Percentiles rank a stretch among this genome's conserved stretches.
These are phyloP conservation scores for Fusarium nurragi DNA, from an alignment of 2,329 filamentous ascomycete species.

Conservation along the genomic window DNA sequence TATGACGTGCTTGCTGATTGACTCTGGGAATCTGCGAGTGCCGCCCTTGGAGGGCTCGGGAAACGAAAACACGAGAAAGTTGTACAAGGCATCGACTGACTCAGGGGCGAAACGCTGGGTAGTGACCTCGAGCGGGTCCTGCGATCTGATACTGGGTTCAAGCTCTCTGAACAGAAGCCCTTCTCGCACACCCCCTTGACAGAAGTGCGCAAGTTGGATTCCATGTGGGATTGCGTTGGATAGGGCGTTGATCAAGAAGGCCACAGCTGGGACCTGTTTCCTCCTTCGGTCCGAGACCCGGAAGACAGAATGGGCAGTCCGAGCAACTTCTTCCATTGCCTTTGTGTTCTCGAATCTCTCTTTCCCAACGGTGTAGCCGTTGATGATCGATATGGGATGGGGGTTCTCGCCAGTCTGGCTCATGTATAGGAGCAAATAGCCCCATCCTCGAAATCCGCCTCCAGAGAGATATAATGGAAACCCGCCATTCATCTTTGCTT, in stretches of 20 bases:
- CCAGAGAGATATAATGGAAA: conserved; percentile 24
- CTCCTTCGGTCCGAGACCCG: conserved; percentile 21
- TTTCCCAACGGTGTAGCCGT: conserved; percentile 13
- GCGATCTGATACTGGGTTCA: conserved; percentile 11
- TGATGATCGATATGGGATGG: conserved; percentile 25
- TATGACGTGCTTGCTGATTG: conserved; percentile 11
- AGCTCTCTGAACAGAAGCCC: conserved; percentile 21
- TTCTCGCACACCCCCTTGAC: conserved; percentile 24
- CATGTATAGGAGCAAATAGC: conserved; percentile 23
- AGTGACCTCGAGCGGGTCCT: conserved; percentile 22
- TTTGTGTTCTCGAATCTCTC: conserved; percentile 26
- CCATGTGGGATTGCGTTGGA: conserved; percentile 21
- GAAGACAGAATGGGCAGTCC: conserved; percentile 22
- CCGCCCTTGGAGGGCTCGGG: conserved; percentile 8
- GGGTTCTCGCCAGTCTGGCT: conserved; percentile 7
- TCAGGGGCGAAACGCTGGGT: conserved; percentile 15
- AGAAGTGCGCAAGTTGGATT: conserved; percentile 21
- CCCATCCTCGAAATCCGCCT: conserved; percentile 24
- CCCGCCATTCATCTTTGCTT: conserved; percentile 13
- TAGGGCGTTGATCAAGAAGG: conserved; percentile 18
- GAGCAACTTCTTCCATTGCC: conserved; percentile 25
- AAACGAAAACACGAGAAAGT: conserved; percentile 6
- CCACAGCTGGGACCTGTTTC: conserved; percentile 23
- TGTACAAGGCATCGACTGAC: conserved; percentile 11
- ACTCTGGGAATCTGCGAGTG: conserved; percentile 9